These are phyloP conservation scores for Gremmenia infestans DNA, from an alignment of 2,329 filamentous ascomycete genomes.

Conservation along the genomic window DNA sequence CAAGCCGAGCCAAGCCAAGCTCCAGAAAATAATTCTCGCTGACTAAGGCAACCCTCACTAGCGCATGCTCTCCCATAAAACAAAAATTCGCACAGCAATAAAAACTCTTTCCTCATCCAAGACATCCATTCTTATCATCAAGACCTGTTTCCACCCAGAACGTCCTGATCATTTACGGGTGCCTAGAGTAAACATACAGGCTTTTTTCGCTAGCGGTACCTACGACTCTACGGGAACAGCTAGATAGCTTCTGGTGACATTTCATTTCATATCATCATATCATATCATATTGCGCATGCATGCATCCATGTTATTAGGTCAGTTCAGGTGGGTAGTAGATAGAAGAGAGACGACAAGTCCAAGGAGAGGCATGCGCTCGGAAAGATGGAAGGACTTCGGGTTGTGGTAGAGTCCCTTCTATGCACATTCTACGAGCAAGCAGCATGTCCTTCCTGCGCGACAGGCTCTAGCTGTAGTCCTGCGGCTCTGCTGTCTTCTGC, in stretches of 20 bases:
- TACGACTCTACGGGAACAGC: slow-evolving; percentile 75
- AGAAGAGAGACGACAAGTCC: no score
- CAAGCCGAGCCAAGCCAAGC: background rate
- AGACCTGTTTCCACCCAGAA: slow-evolving; percentile 64
- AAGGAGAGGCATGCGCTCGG: no score
- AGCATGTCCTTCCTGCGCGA: no score
- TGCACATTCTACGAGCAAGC: no score
- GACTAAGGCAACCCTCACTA: slow-evolving; percentile 30
- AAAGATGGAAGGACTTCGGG: no score
- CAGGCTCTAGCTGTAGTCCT: no score
- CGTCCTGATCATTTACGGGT: slow-evolving; percentile 88
- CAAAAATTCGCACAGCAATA: no score
- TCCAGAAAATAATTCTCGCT: slow-evolving; percentile 19
- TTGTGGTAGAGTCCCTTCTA: no score
- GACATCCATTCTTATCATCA: slow-evolving; percentile 95
- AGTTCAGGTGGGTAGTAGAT: no score
- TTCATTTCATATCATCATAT: slow-evolving; percentile 8
- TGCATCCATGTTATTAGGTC: background rate
- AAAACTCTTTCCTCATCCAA: slow-evolving; percentile 37
- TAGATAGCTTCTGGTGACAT: slow-evolving; percentile 97
- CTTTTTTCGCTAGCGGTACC: slow-evolving; percentile 99
- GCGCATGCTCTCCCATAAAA: slow-evolving; percentile 17
- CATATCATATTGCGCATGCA: background rate
- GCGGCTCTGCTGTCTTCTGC: no score
- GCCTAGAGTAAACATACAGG: slow-evolving; percentile 78